Base-by-base conservation (phyloP, 768 basidiomycete species). In the Harrya chromipes region DNA sequence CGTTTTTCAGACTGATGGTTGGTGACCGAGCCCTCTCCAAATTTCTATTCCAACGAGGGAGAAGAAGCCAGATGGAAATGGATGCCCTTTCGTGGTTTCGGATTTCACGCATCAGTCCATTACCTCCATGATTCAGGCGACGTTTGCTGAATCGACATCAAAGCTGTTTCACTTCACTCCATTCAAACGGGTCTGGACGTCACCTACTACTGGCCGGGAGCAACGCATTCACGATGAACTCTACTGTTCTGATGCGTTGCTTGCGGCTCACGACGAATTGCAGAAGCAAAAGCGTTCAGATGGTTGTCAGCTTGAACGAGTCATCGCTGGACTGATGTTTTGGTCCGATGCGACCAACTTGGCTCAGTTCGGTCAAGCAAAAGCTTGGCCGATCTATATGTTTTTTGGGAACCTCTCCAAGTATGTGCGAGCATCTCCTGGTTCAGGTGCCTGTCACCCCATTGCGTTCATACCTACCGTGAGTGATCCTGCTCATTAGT, bases 401-500 rank as follows among this genome's bases (percentile, higher is more conserved):
- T 41, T 27, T 38, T 63, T 74, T 26, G 74, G 72, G 1, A 72
- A 72, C 41, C 57, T 66, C 8, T 74, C 73, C 0, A 80, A 79
- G 53, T 76, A 75, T 42, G 49, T 60, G 3, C 58, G 66, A 1
- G 53, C 53, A 2, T 55, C 58, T 13, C 72, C 71, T 1, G 58
- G 52, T 8, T 60, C 62, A 0, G 55, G 61, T 17, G 64, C 72
- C 2, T 59, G 62, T 19, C 70, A 77, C 50, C 74, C 74, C 46
- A 11, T 76, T 4, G 75, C 72, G 11, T 78, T 76, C 56, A 67
- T 79, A 20, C 74, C 74, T 0, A 59, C 62, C 12, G 73, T 76
- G 50, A 46, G 46, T 31, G 19, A 37, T 26, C 26, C 13, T 6
- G 17, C 17, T 40, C 31, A 11, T 13, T 21, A 9, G 14, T n/a